Percentiles rank a stretch among this genome's conserved stretches.
Evolutionary conservation across 2,329 filamentous ascomycete species (phyloP).

Genomic region (Neofusicoccum parvum): DNA sequence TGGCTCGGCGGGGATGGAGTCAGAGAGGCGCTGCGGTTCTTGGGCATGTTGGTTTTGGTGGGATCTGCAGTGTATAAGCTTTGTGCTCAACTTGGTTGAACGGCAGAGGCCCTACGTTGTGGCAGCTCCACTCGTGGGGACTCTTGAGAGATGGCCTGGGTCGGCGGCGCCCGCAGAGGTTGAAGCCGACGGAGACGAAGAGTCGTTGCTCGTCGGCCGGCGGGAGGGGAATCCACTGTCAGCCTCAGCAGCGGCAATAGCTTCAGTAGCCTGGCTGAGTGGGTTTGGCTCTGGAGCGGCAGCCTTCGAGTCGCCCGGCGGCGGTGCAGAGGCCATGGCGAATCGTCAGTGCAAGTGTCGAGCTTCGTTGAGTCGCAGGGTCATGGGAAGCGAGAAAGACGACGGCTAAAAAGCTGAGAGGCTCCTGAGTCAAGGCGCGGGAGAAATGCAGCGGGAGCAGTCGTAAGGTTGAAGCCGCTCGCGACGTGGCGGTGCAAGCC

Average conservation of each 20-base stretch:
- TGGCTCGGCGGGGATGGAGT: slow-evolving; percentile 19
- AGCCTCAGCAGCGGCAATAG: slow-evolving; percentile 16
- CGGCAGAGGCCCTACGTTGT: not conserved
- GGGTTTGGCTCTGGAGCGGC: slow-evolving; percentile 12
- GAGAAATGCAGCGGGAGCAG: not conserved
- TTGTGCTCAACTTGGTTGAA: not conserved
- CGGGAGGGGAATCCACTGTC: not conserved
- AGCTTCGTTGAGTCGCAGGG: not conserved
- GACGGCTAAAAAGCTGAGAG: not conserved
- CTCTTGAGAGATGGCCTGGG: not conserved
- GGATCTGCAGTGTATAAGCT: not conserved
- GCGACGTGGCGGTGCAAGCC: slow-evolving; percentile 13
- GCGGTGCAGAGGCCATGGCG: slow-evolving; percentile 19
- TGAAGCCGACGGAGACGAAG: not conserved
- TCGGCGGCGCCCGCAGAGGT: not conserved
- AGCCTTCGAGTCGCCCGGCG: slow-evolving; percentile 7
- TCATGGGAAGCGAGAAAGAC: not conserved
- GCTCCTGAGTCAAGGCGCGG: slow-evolving; percentile 4
- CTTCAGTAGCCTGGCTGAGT: slow-evolving; percentile 15
- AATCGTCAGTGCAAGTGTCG: not conserved
- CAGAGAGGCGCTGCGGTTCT: not conserved
- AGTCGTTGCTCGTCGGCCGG: not conserved
- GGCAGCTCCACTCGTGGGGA: not conserved
- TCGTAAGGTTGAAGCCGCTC: not conserved
- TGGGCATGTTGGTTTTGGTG: not conserved